Evolutionary conservation across 2,329 filamentous ascomycete genomes (phyloP).

Genomic region (Talaromyces albobiverticillius): DNA sequence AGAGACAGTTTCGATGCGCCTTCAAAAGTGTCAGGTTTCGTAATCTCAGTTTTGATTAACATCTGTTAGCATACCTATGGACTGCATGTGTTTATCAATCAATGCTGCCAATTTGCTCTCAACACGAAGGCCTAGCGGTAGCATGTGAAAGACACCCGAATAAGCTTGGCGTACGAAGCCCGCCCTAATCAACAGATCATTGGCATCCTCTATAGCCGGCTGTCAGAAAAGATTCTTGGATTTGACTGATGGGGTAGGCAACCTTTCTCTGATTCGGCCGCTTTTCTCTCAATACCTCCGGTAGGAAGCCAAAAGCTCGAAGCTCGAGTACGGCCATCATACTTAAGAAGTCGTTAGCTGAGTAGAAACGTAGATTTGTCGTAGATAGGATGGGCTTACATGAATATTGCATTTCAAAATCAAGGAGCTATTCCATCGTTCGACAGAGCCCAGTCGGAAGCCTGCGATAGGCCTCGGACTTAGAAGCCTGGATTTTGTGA

Average conservation of each 20-base stretch:
- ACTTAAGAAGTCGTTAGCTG: conserved; percentile 32
- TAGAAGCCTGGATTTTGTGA: conserved; percentile 28
- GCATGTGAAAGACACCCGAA: conserved; percentile 85
- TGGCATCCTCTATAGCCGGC: conserved; percentile 51
- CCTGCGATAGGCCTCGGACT: conserved; percentile 23
- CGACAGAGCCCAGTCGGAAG: conserved; percentile 25
- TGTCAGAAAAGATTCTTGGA: neutral
- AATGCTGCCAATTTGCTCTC: conserved; percentile 83
- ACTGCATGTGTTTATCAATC: conserved; percentile 85
- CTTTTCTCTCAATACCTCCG: conserved; percentile 60
- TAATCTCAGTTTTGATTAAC: neutral
- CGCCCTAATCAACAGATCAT: conserved; percentile 65
- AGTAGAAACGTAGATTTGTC: neutral
- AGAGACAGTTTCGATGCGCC: conserved; percentile 78
- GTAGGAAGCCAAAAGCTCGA: conserved; percentile 80
- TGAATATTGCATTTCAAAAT: conserved; percentile 28
- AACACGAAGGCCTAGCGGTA: conserved; percentile 81
- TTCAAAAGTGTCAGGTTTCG: conserved; percentile 25
- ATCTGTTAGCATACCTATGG: conserved; percentile 54
- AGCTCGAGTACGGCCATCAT: conserved; percentile 58
- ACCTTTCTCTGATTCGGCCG: conserved; percentile 49
- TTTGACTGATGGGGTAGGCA: neutral
- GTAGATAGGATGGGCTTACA: conserved; percentile 28
- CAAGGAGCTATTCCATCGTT: conserved; percentile 18
- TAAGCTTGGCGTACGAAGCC: conserved; percentile 79